Conservation (phyloP, 129 eudicot species). For the Tagetes erecta region DNA sequence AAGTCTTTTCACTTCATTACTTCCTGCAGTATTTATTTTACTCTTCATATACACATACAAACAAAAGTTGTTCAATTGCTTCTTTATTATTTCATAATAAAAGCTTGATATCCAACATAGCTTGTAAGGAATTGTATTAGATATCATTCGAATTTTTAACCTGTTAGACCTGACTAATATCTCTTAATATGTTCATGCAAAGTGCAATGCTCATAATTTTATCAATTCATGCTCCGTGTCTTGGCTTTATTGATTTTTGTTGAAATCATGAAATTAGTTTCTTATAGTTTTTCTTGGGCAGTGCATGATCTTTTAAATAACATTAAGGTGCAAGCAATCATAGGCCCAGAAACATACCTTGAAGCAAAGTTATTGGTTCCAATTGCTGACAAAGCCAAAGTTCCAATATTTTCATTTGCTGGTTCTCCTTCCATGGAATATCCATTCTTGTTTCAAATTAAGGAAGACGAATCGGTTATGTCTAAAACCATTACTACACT, state of each 20-base stretch:
- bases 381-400: constrained; percentile 36
- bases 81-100: too few relatives aligned
- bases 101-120: too few relatives aligned
- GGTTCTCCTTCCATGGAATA: constrained; percentile 20
- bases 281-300: constrained; percentile 13
- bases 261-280: background rate
- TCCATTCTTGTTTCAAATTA: constrained; percentile 41
- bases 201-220: too few relatives aligned
- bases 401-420: constrained; percentile 38
- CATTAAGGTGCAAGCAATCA: constrained; percentile 38
- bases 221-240: background rate
- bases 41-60: too few relatives aligned
- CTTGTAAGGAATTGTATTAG: background rate
- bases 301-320: constrained; percentile 43
- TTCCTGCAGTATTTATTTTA: too few relatives aligned
- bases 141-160: background rate
- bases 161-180: background rate
- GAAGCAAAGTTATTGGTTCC: constrained; percentile 32
- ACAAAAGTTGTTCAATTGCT: too few relatives aligned
- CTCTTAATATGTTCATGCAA: background rate
- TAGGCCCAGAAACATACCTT: constrained; percentile 35
- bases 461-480: constrained; percentile 32
- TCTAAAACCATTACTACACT: constrained; percentile 36
- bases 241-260: background rate
- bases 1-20: too few relatives aligned